Conservation (phyloP, 495 filamentous ascomycete genomes). For the Neurospora africana region DNA sequence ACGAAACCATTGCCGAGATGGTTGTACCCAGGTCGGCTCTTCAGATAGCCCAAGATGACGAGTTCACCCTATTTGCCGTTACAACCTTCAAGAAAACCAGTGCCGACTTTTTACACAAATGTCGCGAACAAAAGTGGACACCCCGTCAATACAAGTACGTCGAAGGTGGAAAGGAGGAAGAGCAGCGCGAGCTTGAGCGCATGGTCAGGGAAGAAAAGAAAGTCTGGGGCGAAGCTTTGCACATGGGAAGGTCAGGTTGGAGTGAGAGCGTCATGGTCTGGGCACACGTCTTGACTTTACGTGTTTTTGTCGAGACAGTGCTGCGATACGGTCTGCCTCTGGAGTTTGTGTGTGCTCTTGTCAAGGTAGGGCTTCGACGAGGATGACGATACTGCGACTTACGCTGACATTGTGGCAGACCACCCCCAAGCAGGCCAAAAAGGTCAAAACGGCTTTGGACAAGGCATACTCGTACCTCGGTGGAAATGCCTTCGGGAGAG, state of each 20-base stretch:
- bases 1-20: conserved; percentile 72
- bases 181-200: conserved; percentile 70
- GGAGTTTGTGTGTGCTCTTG: conserved; percentile 71
- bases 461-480: conserved; percentile 81
- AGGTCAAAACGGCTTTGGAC: conserved; percentile 72
- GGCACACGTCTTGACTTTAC: conserved; percentile 79
- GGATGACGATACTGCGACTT: neutral
- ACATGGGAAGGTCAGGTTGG: conserved; percentile 77
- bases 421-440: conserved; percentile 68
- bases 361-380: conserved; percentile 54
- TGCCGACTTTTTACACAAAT: conserved; percentile 77
- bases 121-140: conserved; percentile 83
- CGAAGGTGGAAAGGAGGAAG: conserved; percentile 78
- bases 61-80: conserved; percentile 80
- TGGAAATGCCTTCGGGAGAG: conserved; percentile 85
- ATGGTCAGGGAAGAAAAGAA: conserved; percentile 73
- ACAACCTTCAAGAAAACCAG: conserved; percentile 87
- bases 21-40: conserved; percentile 82
- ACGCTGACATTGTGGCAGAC: conserved; percentile 46
- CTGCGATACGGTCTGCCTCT: conserved; percentile 85
- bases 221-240: conserved; percentile 81
- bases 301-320: conserved; percentile 96
- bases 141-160: conserved; percentile 90
- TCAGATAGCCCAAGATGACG: conserved; percentile 68
- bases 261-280: conserved; percentile 91